A percentile compares a stretch with the other conserved stretches of the same genome.
Evolutionary conservation across 129 eudicot species (phyloP).

Genomic region (Saposhnikovia divaricata): DNA sequence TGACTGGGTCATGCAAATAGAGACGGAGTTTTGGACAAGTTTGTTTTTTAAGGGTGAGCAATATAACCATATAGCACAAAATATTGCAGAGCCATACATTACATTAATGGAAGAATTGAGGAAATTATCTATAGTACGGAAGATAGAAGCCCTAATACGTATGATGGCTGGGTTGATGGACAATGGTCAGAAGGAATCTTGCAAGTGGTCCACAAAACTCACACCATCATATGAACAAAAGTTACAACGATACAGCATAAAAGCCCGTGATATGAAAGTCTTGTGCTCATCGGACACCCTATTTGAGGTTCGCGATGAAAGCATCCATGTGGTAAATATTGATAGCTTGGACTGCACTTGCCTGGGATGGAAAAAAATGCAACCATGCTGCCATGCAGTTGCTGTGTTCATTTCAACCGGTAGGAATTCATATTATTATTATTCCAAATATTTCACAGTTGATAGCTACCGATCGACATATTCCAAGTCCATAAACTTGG

Average conservation of each 20-base stretch:
- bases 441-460: constrained; percentile 48
- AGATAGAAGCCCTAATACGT: constrained; percentile 51
- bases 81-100: constrained; percentile 36
- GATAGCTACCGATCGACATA: constrained; percentile 56
- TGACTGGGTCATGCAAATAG: constrained; percentile 69
- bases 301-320: constrained; percentile 72
- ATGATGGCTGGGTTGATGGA: constrained; percentile 30
- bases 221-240: constrained; percentile 55
- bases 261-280: constrained; percentile 51
- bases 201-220: constrained; percentile 49
- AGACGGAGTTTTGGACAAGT: constrained; percentile 60
- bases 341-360: constrained; percentile 69
- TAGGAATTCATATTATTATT: constrained; percentile 50
- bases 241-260: constrained; percentile 39
- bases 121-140: constrained; percentile 47
- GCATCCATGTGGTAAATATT: constrained; percentile 63
- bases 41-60: constrained; percentile 54
- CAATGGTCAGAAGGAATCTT: constrained; percentile 39
- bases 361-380: constrained; percentile 55
- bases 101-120: constrained; percentile 46
- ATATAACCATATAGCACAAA: constrained; percentile 41
- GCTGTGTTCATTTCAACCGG: constrained; percentile 52
- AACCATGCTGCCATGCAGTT: constrained; percentile 74
- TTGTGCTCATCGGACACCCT: constrained; percentile 60
- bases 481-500: constrained; percentile 36